A percentile compares a stretch with the other conserved stretches of the same genome.
These are phyloP conservation scores for Sordariomycetes sp. DNA, from an alignment of 2,329 filamentous ascomycete species.

Conservation along the genomic window DNA sequence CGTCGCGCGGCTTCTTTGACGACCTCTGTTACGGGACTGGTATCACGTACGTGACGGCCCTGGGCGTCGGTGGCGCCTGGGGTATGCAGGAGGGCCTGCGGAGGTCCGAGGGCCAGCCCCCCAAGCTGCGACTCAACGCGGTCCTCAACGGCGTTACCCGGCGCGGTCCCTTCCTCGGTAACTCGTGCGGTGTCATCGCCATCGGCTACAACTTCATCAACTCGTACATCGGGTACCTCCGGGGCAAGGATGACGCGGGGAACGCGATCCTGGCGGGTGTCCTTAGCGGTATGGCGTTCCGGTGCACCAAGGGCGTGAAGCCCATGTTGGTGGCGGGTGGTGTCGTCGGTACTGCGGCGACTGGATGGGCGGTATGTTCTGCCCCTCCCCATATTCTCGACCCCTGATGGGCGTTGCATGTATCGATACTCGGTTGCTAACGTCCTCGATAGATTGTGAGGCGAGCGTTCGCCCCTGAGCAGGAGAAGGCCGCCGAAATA, in stretches of 20 bases:
- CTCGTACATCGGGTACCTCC: constrained; percentile 63
- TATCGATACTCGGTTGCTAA: constrained; percentile 1
- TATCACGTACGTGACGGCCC: constrained; percentile 79
- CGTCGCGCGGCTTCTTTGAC: constrained; percentile 93
- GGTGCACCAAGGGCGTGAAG: constrained; percentile 79
- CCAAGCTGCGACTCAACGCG: constrained; percentile 85
- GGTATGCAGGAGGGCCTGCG: constrained; percentile 81
- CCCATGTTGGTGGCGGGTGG: constrained; percentile 92
- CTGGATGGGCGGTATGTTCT: constrained; percentile 73
- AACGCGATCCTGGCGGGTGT: constrained; percentile 81
- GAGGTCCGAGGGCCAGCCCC: constrained; percentile 62
- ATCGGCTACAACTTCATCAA: constrained; percentile 94
- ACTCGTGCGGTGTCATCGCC: constrained; percentile 89
- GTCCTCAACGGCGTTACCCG: constrained; percentile 90
- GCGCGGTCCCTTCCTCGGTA: constrained; percentile 87
- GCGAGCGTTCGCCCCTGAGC: constrained; percentile 7
- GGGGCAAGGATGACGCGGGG: constrained; percentile 77
- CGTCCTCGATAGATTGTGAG: constrained; percentile 7
- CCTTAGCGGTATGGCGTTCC: constrained; percentile 88
- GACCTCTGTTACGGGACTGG: constrained; percentile 97
- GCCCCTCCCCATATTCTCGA: not conserved
- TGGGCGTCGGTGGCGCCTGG: constrained; percentile 81
- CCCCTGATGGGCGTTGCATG: constrained; percentile 1
- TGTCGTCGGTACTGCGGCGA: constrained; percentile 76
- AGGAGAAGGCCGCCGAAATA: constrained; percentile 4